A percentile compares a stretch with the other conserved stretches of the same genome.
These are phyloP conservation scores for Orbilia oligospora DNA, from an alignment of 2,329 filamentous ascomycete genomes.

Conservation along the genomic window DNA sequence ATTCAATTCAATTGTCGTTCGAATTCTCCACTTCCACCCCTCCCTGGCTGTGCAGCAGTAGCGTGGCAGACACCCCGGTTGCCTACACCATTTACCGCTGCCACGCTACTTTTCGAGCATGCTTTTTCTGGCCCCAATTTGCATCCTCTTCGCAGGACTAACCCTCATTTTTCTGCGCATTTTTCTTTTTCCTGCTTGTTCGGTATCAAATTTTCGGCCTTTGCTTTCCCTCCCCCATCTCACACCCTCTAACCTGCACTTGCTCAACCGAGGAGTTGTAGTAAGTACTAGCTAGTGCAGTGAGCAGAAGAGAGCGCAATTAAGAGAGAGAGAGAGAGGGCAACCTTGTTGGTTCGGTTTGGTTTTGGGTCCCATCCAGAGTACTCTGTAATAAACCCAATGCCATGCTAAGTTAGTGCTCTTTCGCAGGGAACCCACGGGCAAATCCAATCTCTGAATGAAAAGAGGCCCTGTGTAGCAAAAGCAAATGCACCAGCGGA, in stretches of 20 bases:
- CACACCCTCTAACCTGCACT: conserved; percentile 13
- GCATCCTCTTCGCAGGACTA: conserved; percentile 1
- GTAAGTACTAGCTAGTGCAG: not conserved
- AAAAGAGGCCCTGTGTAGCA: conserved; percentile 42
- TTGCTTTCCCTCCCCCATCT: conserved; percentile 25
- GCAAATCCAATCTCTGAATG: conserved; percentile 49
- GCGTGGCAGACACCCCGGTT: conserved; percentile 61
- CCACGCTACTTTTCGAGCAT: conserved; percentile 60
- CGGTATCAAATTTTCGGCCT: conserved; percentile 57
- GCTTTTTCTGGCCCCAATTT: conserved; percentile 41
- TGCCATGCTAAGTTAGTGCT: conserved; percentile 16
- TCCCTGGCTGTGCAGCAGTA: conserved; percentile 60
- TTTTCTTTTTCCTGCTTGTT: conserved; percentile 51
- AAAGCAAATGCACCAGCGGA: conserved; percentile 48
- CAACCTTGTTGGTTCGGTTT: conserved; percentile 43
- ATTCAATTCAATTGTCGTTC: conserved; percentile 1
- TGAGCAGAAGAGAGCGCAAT: conserved; percentile 12
- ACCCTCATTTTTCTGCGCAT: conserved; percentile 7
- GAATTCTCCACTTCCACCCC: conserved; percentile 47
- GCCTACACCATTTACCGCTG: conserved; percentile 61
- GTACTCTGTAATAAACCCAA: conserved; percentile 38
- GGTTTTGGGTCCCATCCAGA: conserved; percentile 6
- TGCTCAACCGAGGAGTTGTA: conserved; percentile 47
- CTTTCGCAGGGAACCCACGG: conserved; percentile 30
- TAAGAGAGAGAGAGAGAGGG: conserved; percentile 32